Base-by-base conservation (phyloP, 1,284 basidiomycete genomes). In the Rhodotorula sp. region DNA sequence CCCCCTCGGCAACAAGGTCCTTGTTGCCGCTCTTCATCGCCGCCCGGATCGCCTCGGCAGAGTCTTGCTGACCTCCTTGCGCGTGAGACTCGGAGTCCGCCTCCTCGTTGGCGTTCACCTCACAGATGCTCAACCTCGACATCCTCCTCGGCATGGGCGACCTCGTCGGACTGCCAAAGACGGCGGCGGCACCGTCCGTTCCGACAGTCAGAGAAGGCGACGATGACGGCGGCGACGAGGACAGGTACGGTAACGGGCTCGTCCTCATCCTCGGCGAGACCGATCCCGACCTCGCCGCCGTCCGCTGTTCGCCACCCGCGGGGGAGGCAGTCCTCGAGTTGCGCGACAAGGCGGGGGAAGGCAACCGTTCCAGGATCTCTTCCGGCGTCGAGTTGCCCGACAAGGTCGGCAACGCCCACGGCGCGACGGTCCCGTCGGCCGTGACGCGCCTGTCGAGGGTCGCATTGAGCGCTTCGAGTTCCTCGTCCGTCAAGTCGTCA, bases 361-460 rank as follows among this genome's bases (percentile, higher is more conserved):
- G 67, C 26, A 68, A 52, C 18, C 62, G 39, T 12, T 31, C 51
- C 51, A 64, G 62, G 43, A 64, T 16, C 58, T 68, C 67, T 0
- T 34, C 60, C 6, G 59, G 54, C 3, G 43, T 31, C 34, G 39
- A 6, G 29, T 62, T 64, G 7, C 70, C 70, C 23, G 58, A 48
- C 26, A 72, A 51, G 5, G 49, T 20, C 6, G 71, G 71, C 3
- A 73, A 26, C 3, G 62, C 58, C 74, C 74, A 75, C 2, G 74
- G 74, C 14, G 74, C 74, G n/a, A 70, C 66, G 23, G 71, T 72
- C 2, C 66, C 68, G 26, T 65, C 59, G 34, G 29, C 58, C n/a
- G 47, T 21, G 3, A 57, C 70, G 34, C 72, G 56, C 21, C 23
- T 16, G 39, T 68, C 58, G 51, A 61, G 64, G 15, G 16, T 56